phyloP scores from a whole-genome alignment of 2,329 filamentous ascomycete species.

The Sporothrix brasiliensis region DNA sequence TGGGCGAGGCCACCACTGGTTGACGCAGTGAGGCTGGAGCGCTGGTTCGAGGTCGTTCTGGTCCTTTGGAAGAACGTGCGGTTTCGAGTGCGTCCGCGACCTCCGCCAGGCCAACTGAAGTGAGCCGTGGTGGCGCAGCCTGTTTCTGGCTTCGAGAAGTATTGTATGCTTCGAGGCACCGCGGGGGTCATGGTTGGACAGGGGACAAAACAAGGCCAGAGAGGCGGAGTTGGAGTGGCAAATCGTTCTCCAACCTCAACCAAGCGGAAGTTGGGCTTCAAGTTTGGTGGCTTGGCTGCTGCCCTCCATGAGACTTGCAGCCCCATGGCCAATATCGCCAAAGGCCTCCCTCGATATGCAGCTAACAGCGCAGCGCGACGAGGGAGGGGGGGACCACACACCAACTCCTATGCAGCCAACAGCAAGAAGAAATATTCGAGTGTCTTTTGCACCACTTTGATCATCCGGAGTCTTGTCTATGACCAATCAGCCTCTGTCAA shows the following conservation, averaged over 20 bases:
- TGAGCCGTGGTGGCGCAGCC: constrained; percentile 11
- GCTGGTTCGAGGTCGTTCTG: not conserved
- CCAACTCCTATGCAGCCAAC: not conserved
- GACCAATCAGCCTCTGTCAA: constrained; percentile 21
- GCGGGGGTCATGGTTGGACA: too few relatives aligned
- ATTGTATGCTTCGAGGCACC: not conserved
- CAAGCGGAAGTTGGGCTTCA: constrained; percentile 9
- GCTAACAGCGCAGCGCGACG: constrained; percentile 15
- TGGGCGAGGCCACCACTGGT: not conserved
- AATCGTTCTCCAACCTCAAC: constrained; percentile 9
- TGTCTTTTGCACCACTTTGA: not conserved
- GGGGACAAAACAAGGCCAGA: too few relatives aligned
- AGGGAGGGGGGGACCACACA: not conserved
- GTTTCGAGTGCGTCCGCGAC: not conserved
- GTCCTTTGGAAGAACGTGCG: not conserved
- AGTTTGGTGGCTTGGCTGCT: constrained; percentile 1
- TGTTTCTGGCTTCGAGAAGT: not conserved
- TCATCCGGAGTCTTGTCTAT: too few relatives aligned
- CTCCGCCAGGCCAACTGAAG: not conserved
- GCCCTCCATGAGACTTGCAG: not conserved
- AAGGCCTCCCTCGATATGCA: not conserved
- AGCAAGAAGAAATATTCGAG: not conserved
- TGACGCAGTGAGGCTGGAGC: not conserved
- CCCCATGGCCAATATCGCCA: not conserved
- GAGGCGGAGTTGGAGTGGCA: not conserved